Base-by-base conservation (phyloP, 768 basidiomycete species). In the Agrocybe pediades region DNA sequence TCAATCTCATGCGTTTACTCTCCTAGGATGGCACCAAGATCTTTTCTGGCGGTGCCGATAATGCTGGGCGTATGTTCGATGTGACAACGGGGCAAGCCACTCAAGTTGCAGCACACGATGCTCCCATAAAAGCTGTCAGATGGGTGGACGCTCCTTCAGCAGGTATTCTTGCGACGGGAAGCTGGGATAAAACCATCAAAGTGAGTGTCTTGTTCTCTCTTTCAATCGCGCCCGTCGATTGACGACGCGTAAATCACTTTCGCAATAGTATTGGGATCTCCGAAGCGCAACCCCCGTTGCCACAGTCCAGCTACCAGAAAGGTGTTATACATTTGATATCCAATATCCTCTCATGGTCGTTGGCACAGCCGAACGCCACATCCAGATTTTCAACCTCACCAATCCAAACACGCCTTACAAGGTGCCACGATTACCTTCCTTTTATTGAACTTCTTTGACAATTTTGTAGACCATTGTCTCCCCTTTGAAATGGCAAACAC, bases 121-220 rank as follows among this genome's bases (percentile, higher is more conserved):
- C 87, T 42, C 91, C 91, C 9, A 85, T 96, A 63, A 91, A 87
- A 68, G 85, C 83, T 53, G 86, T 93, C 33, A 80, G 84, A 49
- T 95, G 88, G 85, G 77, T 93, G 48, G 89, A 95, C 56, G 81
- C 87, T 5, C 85, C 84, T 19, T 82, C 81, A 56, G 81, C 82
- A 29, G 84, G 90, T 13, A 85, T 95, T 57, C 76, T 95, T 17
- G 92, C 87, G 11, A 98, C 96, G 1, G 97, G 95, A 9, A 94
- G 93, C 49, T 99, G 97, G 97, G 96, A 99, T 70, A 96, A 96
- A 73, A 96, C 92, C 1, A 72, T 98, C 66, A 96, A 95, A 80
- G 95, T 95, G 59, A 51, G 73, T 64, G 2, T 55, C 58, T 21
- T 41, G 46, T 54, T 26, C 46, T n/a, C 21, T 27, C 36, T 45